phyloP scores from a whole-genome alignment of 2,329 filamentous ascomycete genomes.

The Xylariales sp. region DNA sequence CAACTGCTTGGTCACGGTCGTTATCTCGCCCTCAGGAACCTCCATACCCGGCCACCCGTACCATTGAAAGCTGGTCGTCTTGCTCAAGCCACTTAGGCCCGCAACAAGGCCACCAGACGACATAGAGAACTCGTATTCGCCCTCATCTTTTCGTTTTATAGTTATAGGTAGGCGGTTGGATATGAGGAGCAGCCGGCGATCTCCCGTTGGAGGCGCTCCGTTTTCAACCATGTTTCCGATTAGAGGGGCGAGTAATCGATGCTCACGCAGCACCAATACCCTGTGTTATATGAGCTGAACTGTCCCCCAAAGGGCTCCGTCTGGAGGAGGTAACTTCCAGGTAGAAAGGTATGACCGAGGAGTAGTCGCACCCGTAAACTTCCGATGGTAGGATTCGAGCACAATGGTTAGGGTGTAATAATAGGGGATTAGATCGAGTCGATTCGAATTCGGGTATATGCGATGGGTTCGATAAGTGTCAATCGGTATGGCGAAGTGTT shows the following conservation, averaged over 20 bases:
- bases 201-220: slow-evolving; percentile 42
- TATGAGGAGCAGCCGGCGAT: slow-evolving; percentile 76
- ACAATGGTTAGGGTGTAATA: neutral
- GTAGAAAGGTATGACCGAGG: neutral
- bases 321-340: slow-evolving; percentile 3
- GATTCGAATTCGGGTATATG: neutral
- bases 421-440: neutral
- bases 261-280: neutral
- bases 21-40: slow-evolving; percentile 84
- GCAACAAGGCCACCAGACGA: slow-evolving; percentile 96
- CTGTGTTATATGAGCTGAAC: neutral
- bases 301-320: slow-evolving; percentile 3
- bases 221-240: slow-evolving; percentile 42
- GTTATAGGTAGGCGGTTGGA: slow-evolving; percentile 97
- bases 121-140: slow-evolving; percentile 93
- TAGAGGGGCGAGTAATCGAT: neutral
- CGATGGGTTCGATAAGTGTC: neutral
- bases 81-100: slow-evolving; percentile 89
- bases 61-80: slow-evolving; percentile 96
- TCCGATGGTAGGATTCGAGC: neutral
- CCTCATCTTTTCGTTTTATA: slow-evolving; percentile 92
- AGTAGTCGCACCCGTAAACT: neutral
- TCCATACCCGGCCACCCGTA: slow-evolving; percentile 98
- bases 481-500: neutral
- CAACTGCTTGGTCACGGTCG: slow-evolving; percentile 78